Base-by-base conservation (phyloP, 306 rosid species). In the Mucuna pruriens region DNA sequence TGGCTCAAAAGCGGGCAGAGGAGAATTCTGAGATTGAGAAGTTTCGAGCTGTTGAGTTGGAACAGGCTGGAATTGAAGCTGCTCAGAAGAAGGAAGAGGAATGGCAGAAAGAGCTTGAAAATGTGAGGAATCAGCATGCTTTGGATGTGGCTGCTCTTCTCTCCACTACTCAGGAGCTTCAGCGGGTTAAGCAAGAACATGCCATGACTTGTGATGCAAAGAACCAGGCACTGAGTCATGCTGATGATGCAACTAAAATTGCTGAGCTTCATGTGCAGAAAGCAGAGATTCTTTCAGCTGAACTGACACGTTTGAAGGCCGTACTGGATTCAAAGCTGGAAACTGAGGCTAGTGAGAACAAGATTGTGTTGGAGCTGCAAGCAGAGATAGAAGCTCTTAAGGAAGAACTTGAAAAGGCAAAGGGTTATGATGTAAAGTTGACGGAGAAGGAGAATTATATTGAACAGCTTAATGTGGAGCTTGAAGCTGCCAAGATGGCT, bases 11-110 rank as follows among this genome's bases (percentile, higher is more conserved):
- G 86, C 93, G 91, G 36, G 99, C 98, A 0, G 97, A 95, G 82
- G 97, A 93, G 72, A 51, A 86, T 82, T 93, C 97, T 4, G 99
- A 95, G 90, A 93, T 95, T n/a, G 98, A 93, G 76, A 95, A 90
- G 90, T 95, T 95, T 58, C 92, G 99, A 63, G 97, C 97, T 20
- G 89, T 95, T 25, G 99, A 95, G 85, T 83, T 91, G 93, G 98
- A 95, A 83, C 98, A 95, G 86, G 94, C 96, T 22, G 97, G 98
- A 85, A 90, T 95, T 68, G 99, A 93, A 77, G 92, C 95, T 34
- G 84, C 87, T 13, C 92, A 91, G 79, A 91, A 88, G 88, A 93
- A 91, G 85, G 99, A 95, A 83, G 94, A 78, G 75, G 97, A 93
- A 82, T 91, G 98, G 97, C 84, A 82, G 88, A 90, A 87, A 45